Conservation (phyloP, 2,329 filamentous ascomycete genomes). For the Gnomoniopsis sp. region DNA sequence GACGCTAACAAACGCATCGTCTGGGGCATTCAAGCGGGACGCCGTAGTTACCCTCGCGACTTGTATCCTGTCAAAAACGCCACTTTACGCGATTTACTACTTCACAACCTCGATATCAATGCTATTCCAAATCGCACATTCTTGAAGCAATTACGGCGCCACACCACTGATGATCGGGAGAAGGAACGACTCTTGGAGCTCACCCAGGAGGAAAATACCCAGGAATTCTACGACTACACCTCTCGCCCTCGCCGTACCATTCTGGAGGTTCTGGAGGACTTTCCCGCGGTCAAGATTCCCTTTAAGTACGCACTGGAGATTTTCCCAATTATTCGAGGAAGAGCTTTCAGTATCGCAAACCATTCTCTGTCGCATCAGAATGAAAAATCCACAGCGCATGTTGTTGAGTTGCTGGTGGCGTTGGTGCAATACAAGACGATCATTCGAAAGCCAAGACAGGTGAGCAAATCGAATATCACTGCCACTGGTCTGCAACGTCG, state of each 20-base stretch:
- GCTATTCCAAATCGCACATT: constrained; percentile 86
- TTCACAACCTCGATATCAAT: constrained; percentile 82
- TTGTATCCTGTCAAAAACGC: constrained; percentile 36
- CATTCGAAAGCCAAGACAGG: constrained; percentile 73
- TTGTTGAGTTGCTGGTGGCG: constrained; percentile 72
- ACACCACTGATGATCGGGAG: constrained; percentile 69
- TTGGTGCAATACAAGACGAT: constrained; percentile 91
- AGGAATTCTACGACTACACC: constrained; percentile 95
- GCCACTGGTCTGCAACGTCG: not conserved
- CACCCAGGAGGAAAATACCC: constrained; percentile 70
- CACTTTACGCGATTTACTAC: constrained; percentile 74
- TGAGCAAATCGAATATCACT: not conserved
- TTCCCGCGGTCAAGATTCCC: constrained; percentile 78
- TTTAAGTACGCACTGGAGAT: constrained; percentile 68
- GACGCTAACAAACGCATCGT: constrained; percentile 61
- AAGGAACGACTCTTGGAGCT: constrained; percentile 82
- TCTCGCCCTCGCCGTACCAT: constrained; percentile 87
- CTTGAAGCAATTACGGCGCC: constrained; percentile 74
- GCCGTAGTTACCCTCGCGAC: constrained; percentile 22
- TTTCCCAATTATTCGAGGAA: constrained; percentile 79
- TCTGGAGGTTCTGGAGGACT: constrained; percentile 88
- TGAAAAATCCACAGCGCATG: not conserved
- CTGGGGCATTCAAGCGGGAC: constrained; percentile 20
- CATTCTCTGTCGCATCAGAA: constrained; percentile 33
- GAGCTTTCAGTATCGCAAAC: constrained; percentile 90